phyloP scores from a whole-genome alignment of 306 rosid genomes.

The Chamaecrista fasciculata region DNA sequence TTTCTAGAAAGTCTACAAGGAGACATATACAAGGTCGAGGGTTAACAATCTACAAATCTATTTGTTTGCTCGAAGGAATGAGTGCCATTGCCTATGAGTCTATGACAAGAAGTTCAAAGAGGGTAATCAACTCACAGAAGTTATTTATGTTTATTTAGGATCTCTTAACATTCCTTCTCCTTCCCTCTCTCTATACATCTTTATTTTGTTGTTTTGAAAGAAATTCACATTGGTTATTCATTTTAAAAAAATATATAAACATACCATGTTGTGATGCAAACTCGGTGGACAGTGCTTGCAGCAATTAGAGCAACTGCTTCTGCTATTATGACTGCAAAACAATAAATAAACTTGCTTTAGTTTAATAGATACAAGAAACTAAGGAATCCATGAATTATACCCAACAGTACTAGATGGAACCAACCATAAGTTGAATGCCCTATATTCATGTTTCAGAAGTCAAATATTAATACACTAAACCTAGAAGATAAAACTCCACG shows the following conservation, averaged over 20 bases:
- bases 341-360: background rate
- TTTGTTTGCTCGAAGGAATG: background rate
- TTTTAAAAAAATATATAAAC: background rate
- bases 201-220: background rate
- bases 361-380: background rate
- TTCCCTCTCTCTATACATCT: background rate
- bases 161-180: background rate
- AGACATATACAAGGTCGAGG: background rate
- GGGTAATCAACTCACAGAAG: background rate
- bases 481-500: background rate
- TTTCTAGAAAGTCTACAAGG: background rate
- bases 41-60: background rate
- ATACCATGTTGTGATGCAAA: conserved; percentile 74
- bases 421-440: background rate
- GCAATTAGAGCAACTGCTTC: conserved; percentile 69
- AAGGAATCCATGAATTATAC: background rate
- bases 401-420: background rate
- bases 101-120: background rate
- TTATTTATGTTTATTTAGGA: background rate
- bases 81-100: background rate
- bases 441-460: background rate
- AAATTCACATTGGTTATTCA: background rate
- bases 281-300: conserved; percentile 71
- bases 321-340: conserved; percentile 56
- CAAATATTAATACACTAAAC: background rate